phyloP scores from a whole-genome alignment of 176 grass and related monocot genomes.

The Eleusine coracana region DNA sequence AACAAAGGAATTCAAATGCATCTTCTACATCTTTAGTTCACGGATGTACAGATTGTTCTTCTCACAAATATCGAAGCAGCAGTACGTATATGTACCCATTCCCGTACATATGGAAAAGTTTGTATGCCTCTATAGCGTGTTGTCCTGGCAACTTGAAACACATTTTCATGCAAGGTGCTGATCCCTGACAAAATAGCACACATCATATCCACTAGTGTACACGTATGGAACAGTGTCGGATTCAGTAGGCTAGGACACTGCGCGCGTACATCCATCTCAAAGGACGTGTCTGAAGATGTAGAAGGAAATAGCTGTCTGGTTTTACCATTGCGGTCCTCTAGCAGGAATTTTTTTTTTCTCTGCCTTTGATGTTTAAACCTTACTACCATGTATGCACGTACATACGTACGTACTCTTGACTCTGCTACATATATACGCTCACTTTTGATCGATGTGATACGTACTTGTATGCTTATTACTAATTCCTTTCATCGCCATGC shows the following conservation, averaged over 20 bases:
- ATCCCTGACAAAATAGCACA: slow-evolving; percentile 30
- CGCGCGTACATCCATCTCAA: neutral
- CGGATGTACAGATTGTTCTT: neutral
- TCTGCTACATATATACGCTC: too few relatives aligned
- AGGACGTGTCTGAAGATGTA: neutral
- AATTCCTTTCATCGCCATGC: too few relatives aligned
- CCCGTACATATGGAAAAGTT: neutral
- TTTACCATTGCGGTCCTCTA: slow-evolving; percentile 37
- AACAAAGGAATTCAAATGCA: neutral
- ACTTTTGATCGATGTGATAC: too few relatives aligned
- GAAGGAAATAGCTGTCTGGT: slow-evolving; percentile 6
- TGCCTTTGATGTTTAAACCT: too few relatives aligned
- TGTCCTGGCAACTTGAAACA: slow-evolving; percentile 4
- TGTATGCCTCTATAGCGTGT: neutral
- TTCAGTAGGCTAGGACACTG: slow-evolving; percentile 15
- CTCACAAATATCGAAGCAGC: neutral
- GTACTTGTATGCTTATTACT: too few relatives aligned
- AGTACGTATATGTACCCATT: neutral
- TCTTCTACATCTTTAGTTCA: neutral
- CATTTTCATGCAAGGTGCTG: slow-evolving; percentile 12
- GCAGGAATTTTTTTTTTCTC: too few relatives aligned
- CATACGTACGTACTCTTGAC: too few relatives aligned
- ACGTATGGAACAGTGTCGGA: slow-evolving; percentile 27
- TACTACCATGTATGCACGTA: too few relatives aligned
- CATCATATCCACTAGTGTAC: slow-evolving; percentile 22